Evolutionary conservation across 257 asterid species (phyloP).

Genomic region (Ilex asprella): DNA sequence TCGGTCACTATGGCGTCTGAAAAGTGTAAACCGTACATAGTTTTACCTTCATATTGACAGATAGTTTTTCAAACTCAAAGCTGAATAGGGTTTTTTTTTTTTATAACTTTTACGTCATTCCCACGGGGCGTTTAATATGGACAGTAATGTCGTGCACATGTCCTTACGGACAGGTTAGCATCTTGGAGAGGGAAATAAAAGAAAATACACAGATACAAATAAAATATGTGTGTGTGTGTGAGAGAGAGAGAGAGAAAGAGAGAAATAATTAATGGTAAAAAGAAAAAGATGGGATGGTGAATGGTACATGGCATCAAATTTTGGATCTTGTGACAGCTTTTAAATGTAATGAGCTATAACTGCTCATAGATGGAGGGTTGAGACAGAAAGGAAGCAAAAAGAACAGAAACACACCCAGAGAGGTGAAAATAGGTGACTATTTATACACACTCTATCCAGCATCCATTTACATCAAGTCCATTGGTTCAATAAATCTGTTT

Average conservation of each 20-base stretch:
- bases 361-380: conserved; percentile 5
- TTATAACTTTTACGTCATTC: not conserved
- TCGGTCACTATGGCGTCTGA: no score
- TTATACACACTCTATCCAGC: conserved; percentile 7
- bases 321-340: conserved; percentile 19
- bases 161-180: not conserved
- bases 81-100: no score
- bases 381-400: conserved; percentile 12
- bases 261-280: not conserved
- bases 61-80: no score
- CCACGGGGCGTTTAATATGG: not conserved
- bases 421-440: not conserved
- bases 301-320: not conserved
- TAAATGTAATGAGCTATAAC: not conserved
- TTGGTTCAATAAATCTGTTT: conserved; percentile 12
- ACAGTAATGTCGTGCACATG: not conserved
- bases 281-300: not conserved
- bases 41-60: not conserved
- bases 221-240: not conserved
- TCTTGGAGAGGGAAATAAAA: not conserved
- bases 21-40: no score
- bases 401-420: conserved; percentile 2
- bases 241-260: not conserved
- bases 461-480: conserved; percentile 7
- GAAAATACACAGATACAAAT: not conserved